Conservation (phyloP, 495 filamentous ascomycete species). For the Tuber melanosporum region DNA sequence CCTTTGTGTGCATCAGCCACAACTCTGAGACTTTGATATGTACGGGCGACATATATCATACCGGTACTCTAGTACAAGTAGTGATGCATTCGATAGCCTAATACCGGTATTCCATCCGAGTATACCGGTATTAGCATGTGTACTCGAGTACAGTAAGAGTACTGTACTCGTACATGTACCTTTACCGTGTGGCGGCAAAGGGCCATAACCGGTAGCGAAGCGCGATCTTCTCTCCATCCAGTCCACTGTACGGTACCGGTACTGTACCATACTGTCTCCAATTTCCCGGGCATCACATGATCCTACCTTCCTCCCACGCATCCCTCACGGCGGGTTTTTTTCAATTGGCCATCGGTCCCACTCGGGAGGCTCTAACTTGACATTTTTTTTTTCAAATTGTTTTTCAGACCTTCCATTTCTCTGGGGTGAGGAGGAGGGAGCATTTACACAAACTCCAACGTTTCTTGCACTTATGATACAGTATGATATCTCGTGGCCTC, state of each 20-base stretch:
- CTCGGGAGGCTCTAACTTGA: no score
- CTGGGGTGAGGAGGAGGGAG: no score
- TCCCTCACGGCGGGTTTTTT: no score
- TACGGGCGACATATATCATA: background rate
- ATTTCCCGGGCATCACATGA: background rate
- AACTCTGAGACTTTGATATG: background rate
- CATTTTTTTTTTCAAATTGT: no score
- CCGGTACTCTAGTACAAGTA: background rate
- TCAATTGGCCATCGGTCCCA: no score
- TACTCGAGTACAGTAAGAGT: no score
- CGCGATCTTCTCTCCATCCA: background rate
- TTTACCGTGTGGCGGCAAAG: no score
- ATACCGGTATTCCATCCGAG: background rate
- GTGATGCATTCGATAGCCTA: background rate
- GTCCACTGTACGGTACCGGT: no score
- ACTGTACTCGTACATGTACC: background rate
- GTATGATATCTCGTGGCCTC: no score
- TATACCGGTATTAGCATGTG: background rate
- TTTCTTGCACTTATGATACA: no score
- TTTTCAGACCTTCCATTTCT: no score
- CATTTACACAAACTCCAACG: no score
- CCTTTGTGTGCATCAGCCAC: background rate
- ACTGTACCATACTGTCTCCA: background rate
- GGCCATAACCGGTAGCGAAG: background rate
- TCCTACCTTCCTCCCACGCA: background rate